Percentiles rank a stretch among this genome's conserved stretches.
phyloP scores from a whole-genome alignment of 2,329 filamentous ascomycete genomes.

The Scedosporium minutisporum region DNA sequence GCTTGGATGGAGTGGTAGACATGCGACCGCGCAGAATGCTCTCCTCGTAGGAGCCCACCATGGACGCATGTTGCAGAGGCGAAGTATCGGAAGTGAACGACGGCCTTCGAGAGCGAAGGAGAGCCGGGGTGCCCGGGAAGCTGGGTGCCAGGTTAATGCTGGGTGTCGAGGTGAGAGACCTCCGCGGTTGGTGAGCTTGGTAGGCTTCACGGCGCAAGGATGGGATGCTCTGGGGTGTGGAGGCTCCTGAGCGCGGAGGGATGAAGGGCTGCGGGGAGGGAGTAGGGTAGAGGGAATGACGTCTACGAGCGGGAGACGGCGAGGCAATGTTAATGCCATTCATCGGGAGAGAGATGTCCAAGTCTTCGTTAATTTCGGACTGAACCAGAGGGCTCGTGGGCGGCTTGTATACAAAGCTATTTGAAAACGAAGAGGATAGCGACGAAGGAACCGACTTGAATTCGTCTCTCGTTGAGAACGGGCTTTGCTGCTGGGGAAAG shows the following conservation, averaged over 20 bases:
- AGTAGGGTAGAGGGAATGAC: neutral
- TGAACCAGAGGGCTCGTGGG: constrained; percentile 90
- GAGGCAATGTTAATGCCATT: constrained; percentile 2
- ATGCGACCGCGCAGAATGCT: constrained; percentile 90
- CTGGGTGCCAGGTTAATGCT: constrained; percentile 17
- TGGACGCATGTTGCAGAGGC: constrained; percentile 77
- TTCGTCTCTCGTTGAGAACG: constrained; percentile 16
- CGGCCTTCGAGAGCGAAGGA: constrained; percentile 49
- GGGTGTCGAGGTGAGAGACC: constrained; percentile 53
- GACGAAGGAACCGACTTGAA: constrained; percentile 45
- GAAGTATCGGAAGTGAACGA: constrained; percentile 68
- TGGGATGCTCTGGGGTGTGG: constrained; percentile 2
- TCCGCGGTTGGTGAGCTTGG: constrained; percentile 69
- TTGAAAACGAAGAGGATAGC: constrained; percentile 62
- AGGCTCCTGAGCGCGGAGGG: neutral
- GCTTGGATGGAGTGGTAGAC: constrained; percentile 91
- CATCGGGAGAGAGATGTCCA: constrained; percentile 10
- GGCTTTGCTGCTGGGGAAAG: constrained; percentile 26
- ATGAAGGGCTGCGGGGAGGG: neutral
- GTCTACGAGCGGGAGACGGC: neutral
- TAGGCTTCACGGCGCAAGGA: constrained; percentile 27
- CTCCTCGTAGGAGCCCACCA: constrained; percentile 97
- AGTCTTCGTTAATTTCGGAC: constrained; percentile 73
- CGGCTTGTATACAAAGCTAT: constrained; percentile 73
- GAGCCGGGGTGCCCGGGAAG: constrained; percentile 39